Evolutionary conservation across 768 basidiomycete species (phyloP), one percentile per base, ranked within the genome.

Genomic region (Lentinula aciculospora): DNA sequence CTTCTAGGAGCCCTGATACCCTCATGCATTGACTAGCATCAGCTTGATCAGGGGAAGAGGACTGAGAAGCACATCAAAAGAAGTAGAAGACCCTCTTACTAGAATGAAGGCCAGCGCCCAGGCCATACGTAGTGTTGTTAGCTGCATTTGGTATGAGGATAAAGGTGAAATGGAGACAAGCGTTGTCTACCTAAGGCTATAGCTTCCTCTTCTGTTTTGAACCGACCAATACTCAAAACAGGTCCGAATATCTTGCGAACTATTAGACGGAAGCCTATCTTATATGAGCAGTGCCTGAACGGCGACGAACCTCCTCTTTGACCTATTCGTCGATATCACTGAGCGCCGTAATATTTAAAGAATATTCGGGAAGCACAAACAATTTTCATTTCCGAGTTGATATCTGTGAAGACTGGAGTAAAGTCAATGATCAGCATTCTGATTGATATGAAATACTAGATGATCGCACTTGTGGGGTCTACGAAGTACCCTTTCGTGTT

Each of bases 21-120:
- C 92, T 79, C 82, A 94, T 91, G 66, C 92, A 94, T 68, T 95
- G 90, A 64, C 81, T 84, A 48, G 91, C 88, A 73, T 98, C 90
- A 66, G 75, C 88, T 83, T 44, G 21, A 61, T 44, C 59, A 57
- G 56, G 32, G 13, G 32, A 8, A 34, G 21, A 13, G 40, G n/a
- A n/a, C 50, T 60, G 58, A 65, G 61, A 45, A 65, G 55, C 25
- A 29, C 56, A 29, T 32, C 36, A 29, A 50, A 50, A 28, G 29
- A 29, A 40, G 17, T 46, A 58, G 40, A 23, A 37, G 45, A 50
- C 54, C 31, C 40, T 72, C 83, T 61, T 69, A 89, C 90, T 89
- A 37, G 85, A 94, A 72, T 95, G 93, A 50, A 98, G 76, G 8
- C 91, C 96, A 13, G 94, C 93, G 8, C 92, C 94, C 34, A 98